Evolutionary conservation across 208 protist genomes (phyloP), one percentile per base, ranked within the genome.

Genomic region (Crithidia brevicula): DNA sequence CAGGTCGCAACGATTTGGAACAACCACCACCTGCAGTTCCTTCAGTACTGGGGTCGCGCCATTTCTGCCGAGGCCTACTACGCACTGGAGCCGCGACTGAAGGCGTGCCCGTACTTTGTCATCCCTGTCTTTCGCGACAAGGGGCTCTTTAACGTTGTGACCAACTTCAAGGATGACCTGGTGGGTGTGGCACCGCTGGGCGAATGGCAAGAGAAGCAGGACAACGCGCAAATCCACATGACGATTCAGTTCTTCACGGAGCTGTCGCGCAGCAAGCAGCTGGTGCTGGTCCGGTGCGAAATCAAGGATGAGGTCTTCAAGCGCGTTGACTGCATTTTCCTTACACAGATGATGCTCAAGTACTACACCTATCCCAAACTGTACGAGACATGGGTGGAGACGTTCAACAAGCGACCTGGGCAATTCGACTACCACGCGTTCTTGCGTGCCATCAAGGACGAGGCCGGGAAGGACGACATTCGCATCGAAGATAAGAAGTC

Each of bases 181-280:
- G 69, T 96, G 7, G 89, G 87, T 23, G 87, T 94, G n/a, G 82
- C 89, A 0, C 91, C 93, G 16, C 84, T 97, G 1, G 89, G 74
- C 7, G 93, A 95, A 74, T 97, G 88, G 85, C 93, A 97, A 64
- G 62, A 89, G 65, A 92, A 95, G 78, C 91, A 96, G 67, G 90
- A 94, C 56, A 45, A 86, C 67, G 83, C 93, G 23, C 65, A 82
- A 46, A 77, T 93, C 25, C 89, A 97, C 79, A 97, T 97, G 93
- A 97, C 93, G 18, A 89, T 97, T 46, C 93, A 97, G 72, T 97
- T 97, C 72, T 97, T 97, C 69, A 96, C 91, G 1, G 93, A 97
- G 65, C 77, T 97, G n/a, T 52, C 78, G 62, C 78, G 80, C 36
- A 86, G 77, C 45, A 97, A 97, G 73, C 72, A 81, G 63, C 57